These are phyloP conservation scores for Sutorius australiensis DNA, from an alignment of 768 basidiomycete genomes.

Conservation along the genomic window DNA sequence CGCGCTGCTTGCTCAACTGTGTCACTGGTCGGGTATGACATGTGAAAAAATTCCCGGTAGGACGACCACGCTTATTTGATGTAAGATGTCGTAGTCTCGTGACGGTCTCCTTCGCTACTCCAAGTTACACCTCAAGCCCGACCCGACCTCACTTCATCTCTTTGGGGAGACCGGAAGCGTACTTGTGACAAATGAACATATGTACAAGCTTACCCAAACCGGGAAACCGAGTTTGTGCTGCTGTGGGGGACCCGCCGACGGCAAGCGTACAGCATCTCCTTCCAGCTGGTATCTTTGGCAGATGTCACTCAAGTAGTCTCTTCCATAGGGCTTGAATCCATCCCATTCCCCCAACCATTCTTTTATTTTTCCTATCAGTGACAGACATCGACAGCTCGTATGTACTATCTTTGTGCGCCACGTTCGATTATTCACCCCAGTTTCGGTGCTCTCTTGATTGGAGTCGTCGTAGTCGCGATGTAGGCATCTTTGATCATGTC, in stretches of 20 bases:
- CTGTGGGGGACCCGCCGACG: too few relatives aligned
- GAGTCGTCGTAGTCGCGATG: constrained; percentile 46
- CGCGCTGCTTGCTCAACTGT: background rate
- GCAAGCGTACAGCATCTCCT: background rate
- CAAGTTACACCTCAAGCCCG: background rate
- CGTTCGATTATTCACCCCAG: constrained; percentile 26
- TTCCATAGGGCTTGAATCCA: too few relatives aligned
- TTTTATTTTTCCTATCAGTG: constrained; percentile 2
- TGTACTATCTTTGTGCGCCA: constrained; percentile 3
- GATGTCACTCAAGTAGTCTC: constrained; percentile 3
- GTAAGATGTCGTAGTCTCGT: background rate
- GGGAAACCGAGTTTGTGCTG: too few relatives aligned
- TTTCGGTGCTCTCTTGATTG: constrained; percentile 48
- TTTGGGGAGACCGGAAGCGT: too few relatives aligned
- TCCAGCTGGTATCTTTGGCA: background rate
- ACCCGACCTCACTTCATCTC: background rate
- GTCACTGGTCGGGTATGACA: background rate
- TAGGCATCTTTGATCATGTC: constrained; percentile 29
- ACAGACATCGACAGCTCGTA: constrained; percentile 34
- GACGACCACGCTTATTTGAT: background rate
- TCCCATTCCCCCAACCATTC: background rate
- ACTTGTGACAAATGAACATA: too few relatives aligned
- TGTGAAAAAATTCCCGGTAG: background rate
- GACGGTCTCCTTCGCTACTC: too few relatives aligned
- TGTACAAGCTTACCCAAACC: too few relatives aligned